A percentile compares a stretch with the other conserved stretches of the same genome.
These are phyloP conservation scores for Pyracantha coccinea DNA, from an alignment of 331 rosid genomes.

Conservation along the genomic window DNA sequence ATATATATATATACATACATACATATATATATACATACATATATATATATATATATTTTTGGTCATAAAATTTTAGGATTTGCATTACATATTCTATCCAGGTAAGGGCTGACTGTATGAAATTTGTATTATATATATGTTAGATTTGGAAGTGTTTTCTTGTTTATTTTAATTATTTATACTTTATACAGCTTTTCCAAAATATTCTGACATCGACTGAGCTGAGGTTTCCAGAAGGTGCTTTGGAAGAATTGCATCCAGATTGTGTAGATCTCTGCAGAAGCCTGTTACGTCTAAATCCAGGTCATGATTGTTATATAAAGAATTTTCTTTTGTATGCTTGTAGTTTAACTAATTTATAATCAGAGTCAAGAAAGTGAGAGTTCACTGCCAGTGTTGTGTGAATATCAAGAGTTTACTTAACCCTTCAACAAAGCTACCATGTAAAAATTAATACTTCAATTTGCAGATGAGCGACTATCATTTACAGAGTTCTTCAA, in stretches of 20 bases:
- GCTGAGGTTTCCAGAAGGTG: slow-evolving; percentile 60
- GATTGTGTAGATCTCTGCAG: slow-evolving; percentile 91
- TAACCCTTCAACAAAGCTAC: slow-evolving; percentile 14
- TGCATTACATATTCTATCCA: not conserved
- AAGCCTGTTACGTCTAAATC: slow-evolving; percentile 73
- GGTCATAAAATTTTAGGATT: not conserved
- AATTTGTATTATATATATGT: not conserved
- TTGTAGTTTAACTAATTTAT: not conserved
- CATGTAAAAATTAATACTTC: slow-evolving; percentile 23
- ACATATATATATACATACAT: not conserved
- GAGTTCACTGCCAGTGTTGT: not conserved
- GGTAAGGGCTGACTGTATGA: not conserved
- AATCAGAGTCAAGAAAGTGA: not conserved
- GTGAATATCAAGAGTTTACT: not conserved
- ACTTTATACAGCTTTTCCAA: slow-evolving; percentile 69
- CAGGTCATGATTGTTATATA: slow-evolving; percentile 51
- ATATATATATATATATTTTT: not conserved
- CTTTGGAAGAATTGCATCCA: slow-evolving; percentile 54
- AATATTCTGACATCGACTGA: slow-evolving; percentile 69
- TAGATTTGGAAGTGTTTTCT: not conserved
- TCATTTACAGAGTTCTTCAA: slow-evolving; percentile 73
- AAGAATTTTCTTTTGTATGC: slow-evolving; percentile 2
- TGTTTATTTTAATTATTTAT: slow-evolving; percentile 13
- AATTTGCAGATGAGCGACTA: slow-evolving; percentile 81
- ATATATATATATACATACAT: too few species aligned